Base-by-base conservation (phyloP, 2,329 filamentous ascomycete genomes). In the Tolypocladium cylindrosporum region DNA sequence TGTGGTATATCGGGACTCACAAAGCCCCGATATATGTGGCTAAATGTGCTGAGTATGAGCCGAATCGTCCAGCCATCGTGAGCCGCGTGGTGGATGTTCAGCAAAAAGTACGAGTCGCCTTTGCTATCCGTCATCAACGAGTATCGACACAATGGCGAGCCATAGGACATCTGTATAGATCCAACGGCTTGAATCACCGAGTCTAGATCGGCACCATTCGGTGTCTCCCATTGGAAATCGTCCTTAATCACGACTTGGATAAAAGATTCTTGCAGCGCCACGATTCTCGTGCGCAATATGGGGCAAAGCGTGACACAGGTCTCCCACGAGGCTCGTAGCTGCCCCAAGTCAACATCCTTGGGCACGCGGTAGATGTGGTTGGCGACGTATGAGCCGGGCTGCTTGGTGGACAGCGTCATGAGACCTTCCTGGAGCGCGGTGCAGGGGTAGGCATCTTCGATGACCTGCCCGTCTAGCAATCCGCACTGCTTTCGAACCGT, bases 61-160 rank as follows among this genome's bases (percentile, higher is more conserved):
- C 39, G 48, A 50, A 62, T 24, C 5, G 62, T 62, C 64, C 63
- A 67, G 11, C 66, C 67, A 48, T 69, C 67, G 34, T 68, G 65
- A 1, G 67, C 31, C 4, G 66, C 60, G 36, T 69, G 68, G 37
- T 69, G 67, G 1, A 61, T 57, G 3, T 63, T 65, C 21, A 50
- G 45, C 27, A 14, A 24, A 16, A 50, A 50, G 27, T 24, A 50
- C 21, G 40, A 8, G 9, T 52, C 45, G 27, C 37, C 56, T n/a
- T 43, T 54, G 2, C 16, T 41, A 40, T 57, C 16, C 45, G 21
- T 24, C 4, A 60, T 24, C 10, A 60, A 8, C 6, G 55, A 31
- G 19, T 48, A 57, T 6, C 56, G 55, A 40, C 57, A 56, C 13
- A 50, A 14, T 24, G 14, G 21, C n/a, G 16, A 24, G 16, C 27